These are phyloP conservation scores for Fusarium udum DNA, from an alignment of 2,329 filamentous ascomycete genomes.

Conservation along the genomic window DNA sequence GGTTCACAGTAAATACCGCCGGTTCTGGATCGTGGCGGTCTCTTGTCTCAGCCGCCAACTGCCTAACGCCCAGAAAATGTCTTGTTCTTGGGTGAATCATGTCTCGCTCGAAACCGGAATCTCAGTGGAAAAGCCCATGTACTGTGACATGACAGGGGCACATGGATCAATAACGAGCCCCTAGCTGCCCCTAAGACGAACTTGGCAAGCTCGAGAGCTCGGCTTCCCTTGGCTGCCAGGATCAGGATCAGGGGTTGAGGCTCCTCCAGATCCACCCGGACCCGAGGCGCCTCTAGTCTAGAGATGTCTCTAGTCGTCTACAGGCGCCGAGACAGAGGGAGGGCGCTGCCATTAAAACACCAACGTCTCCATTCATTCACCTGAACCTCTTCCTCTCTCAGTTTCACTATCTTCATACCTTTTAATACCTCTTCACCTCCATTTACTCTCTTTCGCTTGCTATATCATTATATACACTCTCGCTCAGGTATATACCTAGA, in stretches of 20 bases:
- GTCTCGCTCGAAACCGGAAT: constrained; percentile 29
- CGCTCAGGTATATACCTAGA: constrained; percentile 18
- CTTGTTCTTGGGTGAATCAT: constrained; percentile 1
- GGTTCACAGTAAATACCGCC: not conserved
- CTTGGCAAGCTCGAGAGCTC: constrained; percentile 18
- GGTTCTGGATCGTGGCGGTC: constrained; percentile 31
- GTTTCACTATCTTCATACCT: constrained; percentile 1
- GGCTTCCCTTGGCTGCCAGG: constrained; percentile 21
- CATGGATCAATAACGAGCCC: constrained; percentile 16
- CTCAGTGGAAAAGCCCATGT: not conserved
- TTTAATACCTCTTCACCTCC: constrained; percentile 32
- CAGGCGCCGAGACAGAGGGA: constrained; percentile 15
- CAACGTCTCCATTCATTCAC: constrained; percentile 15
- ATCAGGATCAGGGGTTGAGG: constrained; percentile 32
- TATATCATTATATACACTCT: constrained; percentile 10
- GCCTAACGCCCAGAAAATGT: not conserved
- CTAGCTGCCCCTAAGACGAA: constrained; percentile 18
- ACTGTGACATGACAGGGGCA: constrained; percentile 7
- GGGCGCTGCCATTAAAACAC: constrained; percentile 36
- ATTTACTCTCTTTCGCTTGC: constrained; percentile 3
- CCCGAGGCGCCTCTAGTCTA: constrained; percentile 29
- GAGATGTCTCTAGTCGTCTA: constrained; percentile 9
- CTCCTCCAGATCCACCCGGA: constrained; percentile 34
- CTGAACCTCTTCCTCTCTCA: constrained; percentile 9
- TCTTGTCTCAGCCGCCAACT: constrained; percentile 27